Evolutionary conservation across 2,329 filamentous ascomycete genomes (phyloP).

Genomic region (Lecanicillium sp.): DNA sequence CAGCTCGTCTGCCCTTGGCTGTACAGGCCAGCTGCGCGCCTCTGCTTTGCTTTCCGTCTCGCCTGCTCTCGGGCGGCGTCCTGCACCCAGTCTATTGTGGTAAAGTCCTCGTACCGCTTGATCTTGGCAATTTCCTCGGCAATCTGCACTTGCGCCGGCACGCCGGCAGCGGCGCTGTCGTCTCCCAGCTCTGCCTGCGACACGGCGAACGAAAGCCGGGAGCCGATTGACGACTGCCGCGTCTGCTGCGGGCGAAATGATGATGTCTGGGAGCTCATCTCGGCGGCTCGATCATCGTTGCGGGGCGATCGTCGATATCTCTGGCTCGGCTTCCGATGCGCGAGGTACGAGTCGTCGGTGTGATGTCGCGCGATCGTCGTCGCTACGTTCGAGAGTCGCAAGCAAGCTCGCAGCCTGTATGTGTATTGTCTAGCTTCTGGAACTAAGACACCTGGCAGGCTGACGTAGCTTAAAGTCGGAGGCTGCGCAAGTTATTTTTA

Average conservation of each 20-base stretch:
- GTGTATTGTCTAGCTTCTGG: not conserved
- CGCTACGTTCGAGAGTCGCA: too few relatives aligned
- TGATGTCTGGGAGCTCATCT: slow-evolving; percentile 38
- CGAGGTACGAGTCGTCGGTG: too few relatives aligned
- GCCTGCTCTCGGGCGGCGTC: slow-evolving; percentile 89
- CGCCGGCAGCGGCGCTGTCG: slow-evolving; percentile 40
- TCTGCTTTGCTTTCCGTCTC: slow-evolving; percentile 68
- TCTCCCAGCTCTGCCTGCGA: slow-evolving; percentile 60
- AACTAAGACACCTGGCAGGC: not conserved
- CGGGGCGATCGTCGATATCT: too few relatives aligned
- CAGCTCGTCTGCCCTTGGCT: slow-evolving; percentile 66
- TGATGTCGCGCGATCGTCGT: too few relatives aligned
- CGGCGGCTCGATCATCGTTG: slow-evolving; percentile 27
- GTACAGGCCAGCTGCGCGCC: slow-evolving; percentile 65
- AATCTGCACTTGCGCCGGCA: slow-evolving; percentile 61
- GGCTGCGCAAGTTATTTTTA: slow-evolving; percentile 8
- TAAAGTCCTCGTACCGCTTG: slow-evolving; percentile 98
- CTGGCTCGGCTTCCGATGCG: too few relatives aligned
- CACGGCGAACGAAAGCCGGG: slow-evolving; percentile 62
- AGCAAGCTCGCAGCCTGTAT: too few relatives aligned
- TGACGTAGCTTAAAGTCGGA: slow-evolving; percentile 4
- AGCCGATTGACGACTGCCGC: slow-evolving; percentile 53
- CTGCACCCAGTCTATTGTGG: slow-evolving; percentile 98
- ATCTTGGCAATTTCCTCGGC: slow-evolving; percentile 96
- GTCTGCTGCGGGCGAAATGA: slow-evolving; percentile 16